Conservation (phyloP, 495 filamentous ascomycete species). For the Hypoxylon crocopeplum region DNA sequence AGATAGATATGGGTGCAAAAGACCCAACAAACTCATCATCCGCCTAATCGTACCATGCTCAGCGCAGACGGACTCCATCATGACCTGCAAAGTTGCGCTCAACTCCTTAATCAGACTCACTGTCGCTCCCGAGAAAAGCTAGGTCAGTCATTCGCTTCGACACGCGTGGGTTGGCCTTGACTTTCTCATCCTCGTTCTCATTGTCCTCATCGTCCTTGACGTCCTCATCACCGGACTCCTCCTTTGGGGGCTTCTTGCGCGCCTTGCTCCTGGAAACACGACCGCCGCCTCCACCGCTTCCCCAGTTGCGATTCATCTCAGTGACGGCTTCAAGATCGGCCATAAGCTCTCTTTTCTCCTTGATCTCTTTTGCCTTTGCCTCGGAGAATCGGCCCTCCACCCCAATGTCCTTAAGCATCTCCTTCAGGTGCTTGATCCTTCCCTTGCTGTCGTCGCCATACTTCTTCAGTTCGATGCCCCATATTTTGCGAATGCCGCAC, state of each 20-base stretch:
- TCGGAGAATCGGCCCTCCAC: conserved; percentile 88
- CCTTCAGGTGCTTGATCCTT: conserved; percentile 83
- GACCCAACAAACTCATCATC: neutral
- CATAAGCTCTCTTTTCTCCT: conserved; percentile 79
- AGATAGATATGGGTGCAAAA: conserved; percentile 35
- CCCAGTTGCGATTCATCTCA: conserved; percentile 80
- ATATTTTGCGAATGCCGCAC: conserved; percentile 93
- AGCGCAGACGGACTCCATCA: neutral
- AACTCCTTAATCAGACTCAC: conserved; percentile 51
- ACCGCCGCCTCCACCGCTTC: conserved; percentile 48
- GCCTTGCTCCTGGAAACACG: conserved; percentile 45
- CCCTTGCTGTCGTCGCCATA: conserved; percentile 69
- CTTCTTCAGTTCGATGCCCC: conserved; percentile 82
- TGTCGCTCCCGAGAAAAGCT: conserved; percentile 54
- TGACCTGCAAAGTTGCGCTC: neutral
- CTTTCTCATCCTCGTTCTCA: conserved; percentile 41
- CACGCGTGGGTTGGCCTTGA: conserved; percentile 36
- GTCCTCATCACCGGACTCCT: conserved; percentile 42
- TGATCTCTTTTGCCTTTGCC: conserved; percentile 84
- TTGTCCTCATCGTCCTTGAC: conserved; percentile 53
- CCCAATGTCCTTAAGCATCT: conserved; percentile 77
- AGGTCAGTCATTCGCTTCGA: conserved; percentile 50
- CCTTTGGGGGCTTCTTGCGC: conserved; percentile 36
- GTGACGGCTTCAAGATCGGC: conserved; percentile 83
- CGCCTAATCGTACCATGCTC: neutral